Evolutionary conservation across 208 protist species (phyloP).

Genomic region (Acanthamoeba sp.): DNA sequence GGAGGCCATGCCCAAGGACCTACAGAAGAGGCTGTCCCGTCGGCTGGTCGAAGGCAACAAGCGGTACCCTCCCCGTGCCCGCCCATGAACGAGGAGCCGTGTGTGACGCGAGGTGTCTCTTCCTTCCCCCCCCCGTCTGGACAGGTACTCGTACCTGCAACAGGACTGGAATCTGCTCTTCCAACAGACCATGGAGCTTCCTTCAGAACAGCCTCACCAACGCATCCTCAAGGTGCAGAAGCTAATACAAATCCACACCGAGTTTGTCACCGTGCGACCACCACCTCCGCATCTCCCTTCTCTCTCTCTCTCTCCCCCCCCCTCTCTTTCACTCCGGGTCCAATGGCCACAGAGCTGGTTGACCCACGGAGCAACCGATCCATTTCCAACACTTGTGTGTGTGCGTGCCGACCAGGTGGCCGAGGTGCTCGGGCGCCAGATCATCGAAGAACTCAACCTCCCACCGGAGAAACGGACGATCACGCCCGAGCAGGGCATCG

Average conservation of each 20-base stretch:
- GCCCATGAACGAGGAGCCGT: no score
- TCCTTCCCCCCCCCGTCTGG: not conserved
- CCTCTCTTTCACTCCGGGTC: no score
- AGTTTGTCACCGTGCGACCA: conserved; percentile 48
- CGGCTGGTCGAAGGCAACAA: conserved; percentile 11
- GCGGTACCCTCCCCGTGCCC: not conserved
- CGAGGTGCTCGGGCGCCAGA: conserved; percentile 11
- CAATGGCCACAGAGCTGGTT: no score
- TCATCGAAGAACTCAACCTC: conserved; percentile 67
- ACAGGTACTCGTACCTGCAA: conserved; percentile 19
- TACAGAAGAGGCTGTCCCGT: not conserved
- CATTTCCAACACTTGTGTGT: not conserved
- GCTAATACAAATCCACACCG: conserved; percentile 16
- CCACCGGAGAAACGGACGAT: conserved; percentile 3
- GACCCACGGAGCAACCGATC: not conserved
- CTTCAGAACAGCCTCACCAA: conserved; percentile 21
- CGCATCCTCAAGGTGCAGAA: conserved; percentile 45
- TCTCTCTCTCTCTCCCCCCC: not conserved
- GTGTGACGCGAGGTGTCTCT: no score
- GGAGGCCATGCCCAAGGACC: conserved; percentile 24
- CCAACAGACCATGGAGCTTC: conserved; percentile 49
- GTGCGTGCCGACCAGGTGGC: not conserved
- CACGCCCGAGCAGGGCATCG: conserved; percentile 9
- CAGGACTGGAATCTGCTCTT: conserved; percentile 57
- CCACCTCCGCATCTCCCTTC: no score